Evolutionary conservation across 768 basidiomycete genomes (phyloP).

Genomic region (Podaxis sp.): DNA sequence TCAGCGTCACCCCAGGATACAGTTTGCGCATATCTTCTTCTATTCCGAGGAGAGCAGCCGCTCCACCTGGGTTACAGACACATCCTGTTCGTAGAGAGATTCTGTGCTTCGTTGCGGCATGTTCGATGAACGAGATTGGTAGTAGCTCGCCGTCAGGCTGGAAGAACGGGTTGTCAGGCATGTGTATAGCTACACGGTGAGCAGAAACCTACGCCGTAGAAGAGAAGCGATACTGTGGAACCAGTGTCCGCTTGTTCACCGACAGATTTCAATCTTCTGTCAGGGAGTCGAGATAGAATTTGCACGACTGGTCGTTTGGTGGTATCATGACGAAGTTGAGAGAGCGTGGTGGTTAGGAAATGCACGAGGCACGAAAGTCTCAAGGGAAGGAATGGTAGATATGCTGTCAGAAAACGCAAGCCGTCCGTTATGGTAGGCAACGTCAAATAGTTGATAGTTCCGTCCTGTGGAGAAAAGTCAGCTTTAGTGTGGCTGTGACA

Average conservation of each 20-base stretch:
- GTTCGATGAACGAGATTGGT: slow-evolving; percentile 72
- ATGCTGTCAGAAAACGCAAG: slow-evolving; percentile 72
- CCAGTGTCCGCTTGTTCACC: slow-evolving; percentile 69
- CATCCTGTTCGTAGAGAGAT: slow-evolving; percentile 83
- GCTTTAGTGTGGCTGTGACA: not conserved
- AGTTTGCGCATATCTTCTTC: slow-evolving; percentile 62
- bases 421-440: slow-evolving; percentile 79
- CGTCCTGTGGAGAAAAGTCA: slow-evolving; percentile 51
- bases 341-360: slow-evolving; percentile 56
- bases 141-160: slow-evolving; percentile 67
- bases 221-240: slow-evolving; percentile 59
- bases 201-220: slow-evolving; percentile 52
- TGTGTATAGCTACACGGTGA: not conserved
- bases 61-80: slow-evolving; percentile 87
- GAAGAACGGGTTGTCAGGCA: slow-evolving; percentile 2
- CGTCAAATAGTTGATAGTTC: slow-evolving; percentile 80
- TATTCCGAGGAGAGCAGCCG: slow-evolving; percentile 68
- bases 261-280: slow-evolving; percentile 48
- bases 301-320: slow-evolving; percentile 60
- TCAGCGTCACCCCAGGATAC: slow-evolving; percentile 55
- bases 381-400: slow-evolving; percentile 75
- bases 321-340: slow-evolving; percentile 57
- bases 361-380: slow-evolving; percentile 70
- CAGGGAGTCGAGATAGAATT: slow-evolving; percentile 64
- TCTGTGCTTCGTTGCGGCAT: slow-evolving; percentile 57